These are phyloP conservation scores for Aspergillus pseudotamarii DNA, from an alignment of 2,329 filamentous ascomycete species.

Conservation along the genomic window DNA sequence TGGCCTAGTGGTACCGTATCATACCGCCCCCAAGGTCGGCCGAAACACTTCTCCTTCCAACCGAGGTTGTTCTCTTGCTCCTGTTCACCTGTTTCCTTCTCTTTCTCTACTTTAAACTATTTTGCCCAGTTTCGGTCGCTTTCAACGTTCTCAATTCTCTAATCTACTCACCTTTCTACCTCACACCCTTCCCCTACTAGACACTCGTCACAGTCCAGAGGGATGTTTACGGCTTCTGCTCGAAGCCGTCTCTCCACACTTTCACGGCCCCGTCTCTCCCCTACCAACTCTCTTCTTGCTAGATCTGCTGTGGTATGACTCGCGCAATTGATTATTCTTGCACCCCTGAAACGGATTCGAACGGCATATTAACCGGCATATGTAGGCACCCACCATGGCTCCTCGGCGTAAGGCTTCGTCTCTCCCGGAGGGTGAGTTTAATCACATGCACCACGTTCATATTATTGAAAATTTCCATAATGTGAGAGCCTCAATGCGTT, in stretches of 20 bases:
- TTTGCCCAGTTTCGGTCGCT: conserved; percentile 14
- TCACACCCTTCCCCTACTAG: conserved; percentile 13
- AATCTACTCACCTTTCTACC: conserved; percentile 9
- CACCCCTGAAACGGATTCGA: not conserved
- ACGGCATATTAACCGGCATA: not conserved
- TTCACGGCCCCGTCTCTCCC: conserved; percentile 41
- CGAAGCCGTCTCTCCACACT: conserved; percentile 47
- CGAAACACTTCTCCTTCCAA: conserved; percentile 18
- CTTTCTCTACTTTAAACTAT: conserved; percentile 16
- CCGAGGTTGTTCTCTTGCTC: conserved; percentile 21
- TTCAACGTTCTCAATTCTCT: conserved; percentile 11
- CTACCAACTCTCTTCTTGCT: conserved; percentile 35
- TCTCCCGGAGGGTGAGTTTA: conserved; percentile 47
- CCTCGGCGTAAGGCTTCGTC: conserved; percentile 48
- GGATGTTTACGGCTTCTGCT: conserved; percentile 49
- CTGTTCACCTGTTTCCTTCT: not conserved
- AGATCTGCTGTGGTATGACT: conserved; percentile 37
- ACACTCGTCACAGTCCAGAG: conserved; percentile 28
- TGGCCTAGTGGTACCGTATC: conserved; percentile 6
- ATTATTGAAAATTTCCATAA: not conserved
- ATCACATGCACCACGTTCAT: conserved; percentile 22
- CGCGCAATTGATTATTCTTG: not conserved
- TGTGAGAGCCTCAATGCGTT: not conserved
- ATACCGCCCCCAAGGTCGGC: conserved; percentile 12
- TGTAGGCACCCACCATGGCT: conserved; percentile 43